phyloP scores from a whole-genome alignment of 768 basidiomycete species.

The Lactarius quietus region DNA sequence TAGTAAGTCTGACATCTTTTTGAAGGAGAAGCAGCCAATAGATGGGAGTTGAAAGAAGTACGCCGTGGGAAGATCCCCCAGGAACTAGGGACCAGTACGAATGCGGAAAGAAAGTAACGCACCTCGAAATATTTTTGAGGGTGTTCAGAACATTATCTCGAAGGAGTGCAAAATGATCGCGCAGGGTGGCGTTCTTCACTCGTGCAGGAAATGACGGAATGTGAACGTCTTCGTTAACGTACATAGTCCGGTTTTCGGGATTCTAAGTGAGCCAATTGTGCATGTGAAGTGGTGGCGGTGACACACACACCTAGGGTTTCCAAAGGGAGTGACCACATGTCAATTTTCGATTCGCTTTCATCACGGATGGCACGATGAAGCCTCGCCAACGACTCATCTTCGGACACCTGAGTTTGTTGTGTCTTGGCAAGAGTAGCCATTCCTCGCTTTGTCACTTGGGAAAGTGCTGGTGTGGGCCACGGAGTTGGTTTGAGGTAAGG shows the following conservation, averaged over 20 bases:
- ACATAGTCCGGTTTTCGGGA: not conserved
- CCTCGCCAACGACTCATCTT: conserved; percentile 14
- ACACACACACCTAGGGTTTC: conserved; percentile 21
- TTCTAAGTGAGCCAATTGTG: not conserved
- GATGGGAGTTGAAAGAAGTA: conserved; percentile 3
- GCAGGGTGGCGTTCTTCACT: conserved; percentile 10
- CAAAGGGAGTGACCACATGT: conserved; percentile 20
- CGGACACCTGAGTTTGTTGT: not conserved
- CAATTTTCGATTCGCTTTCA: conserved; percentile 4
- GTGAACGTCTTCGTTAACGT: conserved; percentile 20
- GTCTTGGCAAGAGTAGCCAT: conserved; percentile 15
- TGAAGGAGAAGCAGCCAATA: conserved; percentile 1
- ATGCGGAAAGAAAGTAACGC: conserved; percentile 3
- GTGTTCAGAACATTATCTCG: conserved; percentile 19
- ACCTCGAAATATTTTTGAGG: conserved; percentile 23
- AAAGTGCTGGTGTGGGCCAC: conserved; percentile 5
- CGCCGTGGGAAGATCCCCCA: not conserved
- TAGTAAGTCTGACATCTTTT: conserved; percentile 5
- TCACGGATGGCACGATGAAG: conserved; percentile 20
- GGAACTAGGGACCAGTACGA: conserved; percentile 14
- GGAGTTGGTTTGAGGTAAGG: conserved; percentile 15
- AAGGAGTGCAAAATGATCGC: conserved; percentile 12
- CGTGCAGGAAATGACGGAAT: conserved; percentile 17
- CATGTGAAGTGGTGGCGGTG: not conserved
- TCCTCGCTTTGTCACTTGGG: conserved; percentile 18